A percentile compares a stretch with the other conserved stretches of the same genome.
Conservation (phyloP, 176 grass and related monocot species). For the Carex kokanica region DNA sequence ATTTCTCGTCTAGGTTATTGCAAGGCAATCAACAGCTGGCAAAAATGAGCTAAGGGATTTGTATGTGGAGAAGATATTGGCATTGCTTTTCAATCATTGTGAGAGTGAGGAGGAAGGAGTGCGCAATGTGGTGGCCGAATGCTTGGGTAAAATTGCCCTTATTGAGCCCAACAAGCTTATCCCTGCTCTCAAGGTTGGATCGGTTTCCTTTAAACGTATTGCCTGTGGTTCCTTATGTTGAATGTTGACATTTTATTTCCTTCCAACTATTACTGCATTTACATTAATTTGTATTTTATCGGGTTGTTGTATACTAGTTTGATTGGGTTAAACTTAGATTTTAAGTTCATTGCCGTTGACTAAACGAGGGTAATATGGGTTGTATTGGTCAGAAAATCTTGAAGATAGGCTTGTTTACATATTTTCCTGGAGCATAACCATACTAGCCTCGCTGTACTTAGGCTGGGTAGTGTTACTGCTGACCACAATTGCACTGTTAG, state of each 20-base stretch:
- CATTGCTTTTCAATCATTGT: conserved; percentile 88
- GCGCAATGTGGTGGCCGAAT: conserved; percentile 91
- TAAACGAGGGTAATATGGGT: neutral
- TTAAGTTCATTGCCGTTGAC: neutral
- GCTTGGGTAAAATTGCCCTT: conserved; percentile 90
- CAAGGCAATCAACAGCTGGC: conserved; percentile 65
- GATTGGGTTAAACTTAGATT: neutral
- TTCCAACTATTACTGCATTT: neutral
- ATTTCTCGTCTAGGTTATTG: conserved; percentile 55
- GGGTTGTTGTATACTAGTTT: neutral
- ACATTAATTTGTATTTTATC: neutral
- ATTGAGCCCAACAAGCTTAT: conserved; percentile 76
- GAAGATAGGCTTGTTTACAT: conserved; percentile 11
- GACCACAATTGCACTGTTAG: neutral
- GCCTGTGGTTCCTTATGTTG: neutral
- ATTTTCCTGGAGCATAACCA: neutral
- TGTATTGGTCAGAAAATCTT: neutral
- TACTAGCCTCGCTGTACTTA: neutral
- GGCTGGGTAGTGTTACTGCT: neutral
- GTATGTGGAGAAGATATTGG: conserved; percentile 82
- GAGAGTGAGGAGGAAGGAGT: conserved; percentile 96
- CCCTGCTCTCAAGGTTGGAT: conserved; percentile 67
- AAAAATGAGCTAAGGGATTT: conserved; percentile 69
- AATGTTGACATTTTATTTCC: conserved; percentile 1
- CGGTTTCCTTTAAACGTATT: conserved; percentile 1